Conservation (phyloP, 495 filamentous ascomycete species). For the Darksidea phi region DNA sequence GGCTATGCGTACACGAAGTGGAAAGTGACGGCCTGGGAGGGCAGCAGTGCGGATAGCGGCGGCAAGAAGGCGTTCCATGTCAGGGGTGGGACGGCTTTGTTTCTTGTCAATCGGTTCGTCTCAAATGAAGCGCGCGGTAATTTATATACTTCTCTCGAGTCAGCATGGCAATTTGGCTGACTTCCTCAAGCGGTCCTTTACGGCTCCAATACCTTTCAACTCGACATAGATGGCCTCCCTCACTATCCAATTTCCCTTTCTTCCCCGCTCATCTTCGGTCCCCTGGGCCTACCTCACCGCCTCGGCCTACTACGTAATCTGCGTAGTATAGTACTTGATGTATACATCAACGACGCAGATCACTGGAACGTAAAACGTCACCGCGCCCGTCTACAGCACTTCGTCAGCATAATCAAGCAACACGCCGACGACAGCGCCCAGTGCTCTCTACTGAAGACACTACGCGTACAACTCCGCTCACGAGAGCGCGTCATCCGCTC, state of each 20-base stretch:
- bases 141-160: neutral
- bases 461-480: neutral
- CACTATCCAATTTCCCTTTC: conserved; percentile 8
- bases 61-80: neutral
- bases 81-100: neutral
- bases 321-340: conserved; percentile 2
- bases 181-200: conserved; percentile 15
- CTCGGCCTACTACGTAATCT: conserved; percentile 19
- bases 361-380: conserved; percentile 13
- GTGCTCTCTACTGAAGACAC: conserved; percentile 7
- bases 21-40: neutral
- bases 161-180: neutral
- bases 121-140: conserved; percentile 14
- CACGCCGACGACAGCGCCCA: conserved; percentile 16
- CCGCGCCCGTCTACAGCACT: conserved; percentile 16
- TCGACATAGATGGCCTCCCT: conserved; percentile 6
- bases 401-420: conserved; percentile 16
- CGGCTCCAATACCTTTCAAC: conserved; percentile 13
- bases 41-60: neutral
- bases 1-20: neutral
- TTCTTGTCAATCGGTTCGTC: conserved; percentile 12
- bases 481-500: neutral
- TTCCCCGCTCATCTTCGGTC: conserved; percentile 16
- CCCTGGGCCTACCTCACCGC: neutral
- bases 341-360: neutral